Evolutionary conservation across 352 stramenopile genomes (phyloP).

Genomic region (Pilasporangium apinafurcum): DNA sequence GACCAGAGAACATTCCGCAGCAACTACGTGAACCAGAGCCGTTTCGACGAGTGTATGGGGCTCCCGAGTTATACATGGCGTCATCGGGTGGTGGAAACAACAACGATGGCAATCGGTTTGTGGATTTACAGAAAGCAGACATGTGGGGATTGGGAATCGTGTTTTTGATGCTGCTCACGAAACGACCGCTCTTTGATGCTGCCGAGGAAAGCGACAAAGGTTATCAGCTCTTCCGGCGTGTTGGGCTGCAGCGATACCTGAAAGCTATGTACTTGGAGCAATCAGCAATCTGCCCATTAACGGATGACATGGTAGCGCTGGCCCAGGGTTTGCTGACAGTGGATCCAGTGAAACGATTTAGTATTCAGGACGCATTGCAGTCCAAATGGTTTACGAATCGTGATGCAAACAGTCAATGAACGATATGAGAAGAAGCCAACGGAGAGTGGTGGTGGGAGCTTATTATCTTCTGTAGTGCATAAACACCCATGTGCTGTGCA

Average conservation of each 20-base stretch:
- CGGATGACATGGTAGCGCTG: conserved; percentile 61
- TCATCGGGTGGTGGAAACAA: too few relatives aligned
- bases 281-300: conserved; percentile 44
- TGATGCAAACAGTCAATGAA: too few relatives aligned
- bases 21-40: conserved; percentile 12
- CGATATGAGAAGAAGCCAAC: too few relatives aligned
- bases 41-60: conserved; percentile 39
- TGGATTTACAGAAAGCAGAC: conserved; percentile 52
- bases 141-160: conserved; percentile 58
- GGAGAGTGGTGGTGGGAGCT: too few relatives aligned
- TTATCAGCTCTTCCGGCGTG: conserved; percentile 38
- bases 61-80: conserved; percentile 51
- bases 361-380: conserved; percentile 58
- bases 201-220: conserved; percentile 33
- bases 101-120: conserved; percentile 5
- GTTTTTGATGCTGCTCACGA: conserved; percentile 48
- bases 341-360: conserved; percentile 75
- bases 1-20: conserved; percentile 32
- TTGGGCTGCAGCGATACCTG: conserved; percentile 45
- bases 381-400: conserved; percentile 49
- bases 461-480: too few relatives aligned
- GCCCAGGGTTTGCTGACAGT: conserved; percentile 81
- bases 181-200: conserved; percentile 48
- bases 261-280: conserved; percentile 64
- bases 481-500: too few relatives aligned